Evolutionary conservation across 179 eudicot genomes (phyloP).

Genomic region (Beta macrorhiza): DNA sequence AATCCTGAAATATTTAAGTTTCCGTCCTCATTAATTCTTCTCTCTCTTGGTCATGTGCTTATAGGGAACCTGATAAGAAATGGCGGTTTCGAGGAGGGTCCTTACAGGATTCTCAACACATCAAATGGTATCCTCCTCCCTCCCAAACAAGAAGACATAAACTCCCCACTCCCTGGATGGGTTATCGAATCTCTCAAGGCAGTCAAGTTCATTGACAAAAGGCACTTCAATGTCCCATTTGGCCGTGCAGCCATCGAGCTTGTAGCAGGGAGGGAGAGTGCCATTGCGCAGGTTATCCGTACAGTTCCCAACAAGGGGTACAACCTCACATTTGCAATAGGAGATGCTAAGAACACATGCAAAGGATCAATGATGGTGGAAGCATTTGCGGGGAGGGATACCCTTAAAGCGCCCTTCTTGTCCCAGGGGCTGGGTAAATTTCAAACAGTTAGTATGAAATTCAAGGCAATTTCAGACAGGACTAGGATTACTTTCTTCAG

Average conservation of each 20-base stretch:
- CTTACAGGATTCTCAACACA: slow-evolving; percentile 52
- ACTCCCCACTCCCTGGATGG: slow-evolving; percentile 92
- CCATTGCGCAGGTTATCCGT: slow-evolving; percentile 65
- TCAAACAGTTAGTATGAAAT: slow-evolving; percentile 45
- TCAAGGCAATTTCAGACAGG: slow-evolving; percentile 47
- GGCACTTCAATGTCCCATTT: slow-evolving; percentile 70
- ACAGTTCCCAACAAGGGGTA: slow-evolving; percentile 55
- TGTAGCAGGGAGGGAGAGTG: slow-evolving; percentile 84
- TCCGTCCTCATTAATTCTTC: neutral
- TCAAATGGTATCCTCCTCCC: slow-evolving; percentile 81
- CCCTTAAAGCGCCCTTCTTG: slow-evolving; percentile 56
- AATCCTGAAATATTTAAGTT: no score
- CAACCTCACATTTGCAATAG: slow-evolving; percentile 57
- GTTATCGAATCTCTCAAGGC: slow-evolving; percentile 84
- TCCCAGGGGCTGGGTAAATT: slow-evolving; percentile 61
- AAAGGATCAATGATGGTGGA: slow-evolving; percentile 86
- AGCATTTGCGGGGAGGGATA: slow-evolving; percentile 69
- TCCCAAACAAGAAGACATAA: slow-evolving; percentile 63
- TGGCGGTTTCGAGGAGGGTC: slow-evolving; percentile 77
- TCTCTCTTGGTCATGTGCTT: neutral
- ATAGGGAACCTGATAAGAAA: slow-evolving; percentile 68
- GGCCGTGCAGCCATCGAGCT: slow-evolving; percentile 69
- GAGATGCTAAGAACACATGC: slow-evolving; percentile 78
- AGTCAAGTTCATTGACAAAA: slow-evolving; percentile 63
- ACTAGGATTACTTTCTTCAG: slow-evolving; percentile 79